A percentile compares a stretch with the other conserved stretches of the same genome.
These are phyloP conservation scores for Penicillium sp. DNA, from an alignment of 2,329 filamentous ascomycete genomes.

Conservation along the genomic window DNA sequence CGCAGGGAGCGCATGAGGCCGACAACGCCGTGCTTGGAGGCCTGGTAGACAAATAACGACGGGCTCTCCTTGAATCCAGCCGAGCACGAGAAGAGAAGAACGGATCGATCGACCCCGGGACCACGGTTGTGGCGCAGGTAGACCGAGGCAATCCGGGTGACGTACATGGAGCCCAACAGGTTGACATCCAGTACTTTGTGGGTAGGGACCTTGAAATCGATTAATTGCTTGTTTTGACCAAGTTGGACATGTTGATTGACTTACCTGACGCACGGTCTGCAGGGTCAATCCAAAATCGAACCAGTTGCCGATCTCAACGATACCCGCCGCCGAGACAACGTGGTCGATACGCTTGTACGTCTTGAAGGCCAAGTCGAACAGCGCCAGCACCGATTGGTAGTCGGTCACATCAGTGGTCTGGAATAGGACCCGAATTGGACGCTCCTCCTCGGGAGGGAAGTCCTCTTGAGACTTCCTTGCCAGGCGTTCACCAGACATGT, in stretches of 20 bases:
- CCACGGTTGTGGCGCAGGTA: constrained; percentile 43
- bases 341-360: constrained; percentile 47
- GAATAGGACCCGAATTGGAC: constrained; percentile 32
- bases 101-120: constrained; percentile 35
- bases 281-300: constrained; percentile 44
- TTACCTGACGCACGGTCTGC: constrained; percentile 40
- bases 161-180: constrained; percentile 44
- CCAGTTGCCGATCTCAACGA: constrained; percentile 43
- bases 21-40: constrained; percentile 48
- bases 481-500: constrained; percentile 30
- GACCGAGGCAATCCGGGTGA: constrained; percentile 46
- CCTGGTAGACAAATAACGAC: constrained; percentile 45
- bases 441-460: constrained; percentile 13
- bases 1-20: constrained; percentile 47
- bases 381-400: constrained; percentile 43
- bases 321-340: constrained; percentile 46
- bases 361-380: constrained; percentile 45
- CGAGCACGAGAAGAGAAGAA: constrained; percentile 43
- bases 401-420: constrained; percentile 43
- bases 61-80: constrained; percentile 48
- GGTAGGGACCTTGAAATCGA: constrained; percentile 26
- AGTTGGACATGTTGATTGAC: constrained; percentile 4
- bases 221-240: too few relatives aligned
- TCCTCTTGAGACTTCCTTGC: constrained; percentile 13
- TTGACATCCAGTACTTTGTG: constrained; percentile 46